Base-by-base conservation (phyloP, 2,329 filamentous ascomycete genomes). In the Penicillium frequentans region DNA sequence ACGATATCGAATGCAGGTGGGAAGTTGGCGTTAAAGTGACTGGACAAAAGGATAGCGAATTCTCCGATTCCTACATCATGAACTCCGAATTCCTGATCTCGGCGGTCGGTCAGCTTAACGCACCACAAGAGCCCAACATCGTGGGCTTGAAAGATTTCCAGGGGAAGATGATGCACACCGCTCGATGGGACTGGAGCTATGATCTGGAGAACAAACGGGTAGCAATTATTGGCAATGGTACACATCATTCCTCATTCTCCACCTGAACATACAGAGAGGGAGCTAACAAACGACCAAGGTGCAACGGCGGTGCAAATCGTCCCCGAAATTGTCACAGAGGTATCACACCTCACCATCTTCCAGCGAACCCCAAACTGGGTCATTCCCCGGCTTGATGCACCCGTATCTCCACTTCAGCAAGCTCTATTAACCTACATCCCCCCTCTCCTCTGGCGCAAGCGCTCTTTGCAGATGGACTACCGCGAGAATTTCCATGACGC, bases 341-440 rank as follows among this genome's bases (percentile, higher is more conserved):
- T 79, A 10, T 74, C 77, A 2, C 73, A 78, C 13, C 68, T 86
- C 16, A 81, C 79, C 0, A 71, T 86, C 14, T 86, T 82, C 67
- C 84, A 86, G 64, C 75, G 84, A 16, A 82, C 82, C 0, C 82
- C 84, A 0, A 86, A 86, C 62, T 86, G 83, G 83, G 69, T 86
- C 6, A 76, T 84, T 2, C 83, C 84, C 3, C 80, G 84, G 16
- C 58, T 72, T 3, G 84, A 86, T 55, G 71, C 68, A 1, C 70
- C 76, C 0, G 76, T 86, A 3, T 75, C 79, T 2, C 53, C 73
- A 0, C 56, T 79, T 43, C 72, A 75, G 60, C 73, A 77, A 26
- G 68, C 70, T 14, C 49, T 84, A 3, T 77, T 81, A 56, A 76
- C 73, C 54, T 84, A 83, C 60, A 42, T 84, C 1, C 83, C 84